A percentile compares a stretch with the other conserved stretches of the same genome.
Evolutionary conservation across 805 yeast species (phyloP).

Genomic region (Metschnikowia santaceciliae): DNA sequence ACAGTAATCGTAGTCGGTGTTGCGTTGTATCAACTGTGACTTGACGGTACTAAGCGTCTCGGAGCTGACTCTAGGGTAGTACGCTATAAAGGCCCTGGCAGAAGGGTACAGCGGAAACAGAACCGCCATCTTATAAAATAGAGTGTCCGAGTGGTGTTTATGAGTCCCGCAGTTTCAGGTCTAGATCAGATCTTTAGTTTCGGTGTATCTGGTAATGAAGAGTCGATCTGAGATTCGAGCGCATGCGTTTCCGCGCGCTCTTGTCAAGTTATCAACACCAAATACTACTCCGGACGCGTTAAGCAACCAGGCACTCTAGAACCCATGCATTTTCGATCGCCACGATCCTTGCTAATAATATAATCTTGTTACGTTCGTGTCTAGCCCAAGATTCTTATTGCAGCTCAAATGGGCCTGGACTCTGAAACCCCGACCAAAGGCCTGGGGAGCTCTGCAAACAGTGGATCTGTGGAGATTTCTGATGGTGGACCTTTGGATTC

Average conservation of each 20-base stretch:
- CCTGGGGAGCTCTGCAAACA: neutral
- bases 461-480: neutral
- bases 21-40: slow-evolving; percentile 39
- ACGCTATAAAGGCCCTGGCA: slow-evolving; percentile 33
- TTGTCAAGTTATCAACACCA: neutral
- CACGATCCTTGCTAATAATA: neutral
- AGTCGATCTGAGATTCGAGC: no score
- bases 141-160: no score
- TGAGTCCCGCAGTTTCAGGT: no score
- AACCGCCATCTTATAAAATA: neutral
- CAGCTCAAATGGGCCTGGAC: neutral
- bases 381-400: no score
- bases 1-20: slow-evolving; percentile 53
- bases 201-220: neutral
- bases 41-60: slow-evolving; percentile 39
- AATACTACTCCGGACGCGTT: neutral
- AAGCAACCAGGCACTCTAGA: neutral
- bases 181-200: neutral
- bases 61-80: slow-evolving; percentile 46
- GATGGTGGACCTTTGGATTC: no score
- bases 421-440: neutral
- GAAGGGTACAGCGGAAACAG: slow-evolving; percentile 48
- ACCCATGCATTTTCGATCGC: neutral
- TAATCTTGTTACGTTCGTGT: neutral
- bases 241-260: neutral